These are phyloP conservation scores for Pseudotsuga menziesii DNA, from an alignment of 75 land plant genomes.

Conservation along the genomic window DNA sequence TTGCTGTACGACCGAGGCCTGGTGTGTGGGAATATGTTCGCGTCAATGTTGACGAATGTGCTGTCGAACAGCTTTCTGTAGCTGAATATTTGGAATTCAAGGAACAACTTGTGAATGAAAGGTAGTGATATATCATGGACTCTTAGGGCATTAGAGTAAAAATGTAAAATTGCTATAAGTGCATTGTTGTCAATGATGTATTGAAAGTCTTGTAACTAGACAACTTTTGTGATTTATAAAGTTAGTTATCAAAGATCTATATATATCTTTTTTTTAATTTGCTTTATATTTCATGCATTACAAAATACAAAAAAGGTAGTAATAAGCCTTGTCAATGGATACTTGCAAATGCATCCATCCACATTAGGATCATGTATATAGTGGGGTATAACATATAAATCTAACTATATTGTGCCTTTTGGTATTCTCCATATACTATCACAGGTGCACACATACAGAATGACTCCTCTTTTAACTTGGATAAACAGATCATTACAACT, in stretches of 20 bases:
- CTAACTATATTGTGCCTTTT: not conserved
- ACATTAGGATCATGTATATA: no score
- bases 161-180: no score
- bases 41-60: conserved; percentile 61
- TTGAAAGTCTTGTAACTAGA: no score
- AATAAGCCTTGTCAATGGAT: no score
- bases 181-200: no score
- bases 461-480: not conserved
- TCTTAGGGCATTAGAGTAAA: no score
- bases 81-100: conserved; percentile 59
- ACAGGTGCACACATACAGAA: not conserved
- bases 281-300: no score
- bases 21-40: conserved; percentile 66
- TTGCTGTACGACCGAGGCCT: conserved; percentile 62
- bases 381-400: not conserved
- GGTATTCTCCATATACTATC: not conserved
- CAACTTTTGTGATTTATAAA: no score
- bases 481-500: not conserved
- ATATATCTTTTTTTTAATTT: no score
- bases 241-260: no score
- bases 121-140: conserved; percentile 5
- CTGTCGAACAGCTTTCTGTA: conserved; percentile 41
- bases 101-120: conserved; percentile 39
- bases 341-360: no score
- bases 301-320: no score